phyloP scores from a whole-genome alignment of 2,329 filamentous ascomycete genomes.

The Bipolaris zeicola region DNA sequence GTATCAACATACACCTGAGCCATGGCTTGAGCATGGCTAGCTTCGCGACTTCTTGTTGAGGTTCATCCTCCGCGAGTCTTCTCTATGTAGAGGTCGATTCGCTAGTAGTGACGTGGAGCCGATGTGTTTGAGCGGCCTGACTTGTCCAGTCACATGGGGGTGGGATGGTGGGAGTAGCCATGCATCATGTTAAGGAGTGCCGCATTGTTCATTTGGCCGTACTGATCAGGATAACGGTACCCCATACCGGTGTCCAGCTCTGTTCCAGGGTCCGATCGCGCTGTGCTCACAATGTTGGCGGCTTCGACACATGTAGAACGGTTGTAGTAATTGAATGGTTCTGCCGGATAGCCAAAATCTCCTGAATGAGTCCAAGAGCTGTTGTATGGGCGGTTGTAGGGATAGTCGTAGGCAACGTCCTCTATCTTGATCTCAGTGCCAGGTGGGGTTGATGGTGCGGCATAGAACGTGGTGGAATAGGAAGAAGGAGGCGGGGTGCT shows the following conservation, averaged over 20 bases:
- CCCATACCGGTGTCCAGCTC: slow-evolving; percentile 51
- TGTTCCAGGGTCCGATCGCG: slow-evolving; percentile 48
- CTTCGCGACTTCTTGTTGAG: not conserved
- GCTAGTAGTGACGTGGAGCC: not conserved
- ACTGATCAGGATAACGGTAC: slow-evolving; percentile 43
- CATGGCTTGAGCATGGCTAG: not conserved
- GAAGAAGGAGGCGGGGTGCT: slow-evolving; percentile 37
- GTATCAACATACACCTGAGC: not conserved
- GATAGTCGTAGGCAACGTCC: slow-evolving; percentile 29
- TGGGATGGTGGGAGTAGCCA: slow-evolving; percentile 44
- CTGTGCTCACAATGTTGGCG: slow-evolving; percentile 53
- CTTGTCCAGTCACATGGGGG: slow-evolving; percentile 18
- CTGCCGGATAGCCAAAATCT: slow-evolving; percentile 21
- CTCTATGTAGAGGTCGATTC: not conserved
- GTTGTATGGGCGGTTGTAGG: slow-evolving; percentile 30
- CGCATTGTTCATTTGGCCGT: slow-evolving; percentile 53
- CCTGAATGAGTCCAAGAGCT: slow-evolving; percentile 32
- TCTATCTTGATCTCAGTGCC: slow-evolving; percentile 35
- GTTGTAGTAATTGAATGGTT: slow-evolving; percentile 31
- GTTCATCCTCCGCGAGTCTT: not conserved
- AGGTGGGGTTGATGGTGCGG: slow-evolving; percentile 26
- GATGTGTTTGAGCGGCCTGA: not conserved
- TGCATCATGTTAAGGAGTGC: slow-evolving; percentile 53
- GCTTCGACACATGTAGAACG: slow-evolving; percentile 49
- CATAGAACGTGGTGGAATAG: slow-evolving; percentile 29